Evolutionary conservation across 2,329 filamentous ascomycete genomes (phyloP).

Genomic region (Xylariaceae sp.): DNA sequence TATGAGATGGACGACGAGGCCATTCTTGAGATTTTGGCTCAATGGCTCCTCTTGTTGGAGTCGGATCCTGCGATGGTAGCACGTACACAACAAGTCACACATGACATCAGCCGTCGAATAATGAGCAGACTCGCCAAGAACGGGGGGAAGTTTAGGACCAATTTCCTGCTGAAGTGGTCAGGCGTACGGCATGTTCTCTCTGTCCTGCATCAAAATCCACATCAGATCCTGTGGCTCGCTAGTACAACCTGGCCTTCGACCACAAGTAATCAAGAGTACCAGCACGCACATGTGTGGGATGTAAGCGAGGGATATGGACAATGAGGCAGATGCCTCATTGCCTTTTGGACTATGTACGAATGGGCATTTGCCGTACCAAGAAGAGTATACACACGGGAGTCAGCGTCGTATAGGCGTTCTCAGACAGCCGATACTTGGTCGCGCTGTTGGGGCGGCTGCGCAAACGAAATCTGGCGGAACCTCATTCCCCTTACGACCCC

Average conservation of each 20-base stretch:
- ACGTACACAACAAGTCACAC: background rate
- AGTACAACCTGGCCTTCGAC: background rate
- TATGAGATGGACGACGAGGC: slow-evolving; percentile 3
- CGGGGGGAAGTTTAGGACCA: background rate
- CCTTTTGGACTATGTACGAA: background rate
- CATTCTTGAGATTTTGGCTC: slow-evolving; percentile 1
- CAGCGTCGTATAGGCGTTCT: background rate
- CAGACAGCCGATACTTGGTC: background rate
- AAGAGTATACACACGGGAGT: too few species aligned
- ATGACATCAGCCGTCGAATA: background rate
- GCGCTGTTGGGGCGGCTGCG: slow-evolving; percentile 4
- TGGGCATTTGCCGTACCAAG: too few species aligned
- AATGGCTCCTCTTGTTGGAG: slow-evolving; percentile 1
- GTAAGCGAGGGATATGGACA: background rate
- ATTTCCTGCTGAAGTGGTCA: slow-evolving; percentile 1
- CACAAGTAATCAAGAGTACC: background rate
- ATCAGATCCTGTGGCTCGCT: background rate
- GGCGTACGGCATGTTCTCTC: background rate
- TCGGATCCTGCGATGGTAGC: background rate
- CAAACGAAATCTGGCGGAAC: slow-evolving; percentile 17
- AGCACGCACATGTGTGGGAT: background rate
- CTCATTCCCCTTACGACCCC: slow-evolving; percentile 3
- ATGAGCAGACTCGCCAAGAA: background rate
- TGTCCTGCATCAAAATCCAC: background rate
- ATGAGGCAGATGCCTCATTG: too few species aligned